Evolutionary conservation across 495 filamentous ascomycete species (phyloP).

Genomic region (Cenococcum geophilum): DNA sequence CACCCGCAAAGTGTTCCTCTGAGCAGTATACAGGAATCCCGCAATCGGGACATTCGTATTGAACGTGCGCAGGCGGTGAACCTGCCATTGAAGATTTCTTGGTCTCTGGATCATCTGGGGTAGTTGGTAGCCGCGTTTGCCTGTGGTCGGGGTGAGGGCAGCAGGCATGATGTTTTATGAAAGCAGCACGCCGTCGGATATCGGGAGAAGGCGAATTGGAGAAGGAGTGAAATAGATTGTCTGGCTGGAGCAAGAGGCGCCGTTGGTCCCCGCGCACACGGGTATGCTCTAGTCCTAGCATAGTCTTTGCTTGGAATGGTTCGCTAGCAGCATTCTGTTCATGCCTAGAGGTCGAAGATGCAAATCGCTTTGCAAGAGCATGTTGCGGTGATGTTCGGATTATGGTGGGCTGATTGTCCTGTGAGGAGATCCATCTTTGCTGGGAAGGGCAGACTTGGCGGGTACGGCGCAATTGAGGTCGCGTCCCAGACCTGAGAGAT

Average conservation of each 20-base stretch:
- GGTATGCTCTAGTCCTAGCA: conserved; percentile 21
- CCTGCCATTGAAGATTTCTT: conserved; percentile 47
- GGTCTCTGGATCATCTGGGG: conserved; percentile 56
- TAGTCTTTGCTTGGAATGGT: conserved; percentile 4
- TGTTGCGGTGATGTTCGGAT: conserved; percentile 4
- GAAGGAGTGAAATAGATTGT: conserved; percentile 91
- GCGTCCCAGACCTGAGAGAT: conserved; percentile 4
- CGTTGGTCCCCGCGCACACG: conserved; percentile 17
- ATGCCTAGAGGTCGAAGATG: conserved; percentile 20
- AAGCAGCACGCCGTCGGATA: conserved; percentile 77
- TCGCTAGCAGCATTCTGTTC: neutral
- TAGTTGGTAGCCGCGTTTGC: conserved; percentile 54
- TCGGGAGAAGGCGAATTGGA: conserved; percentile 77
- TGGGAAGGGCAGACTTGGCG: neutral
- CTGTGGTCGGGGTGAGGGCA: conserved; percentile 86
- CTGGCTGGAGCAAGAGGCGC: conserved; percentile 52
- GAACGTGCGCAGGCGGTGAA: conserved; percentile 66
- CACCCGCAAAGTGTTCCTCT: conserved; percentile 87
- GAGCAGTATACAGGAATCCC: conserved; percentile 90
- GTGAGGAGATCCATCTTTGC: conserved; percentile 2
- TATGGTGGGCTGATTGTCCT: conserved; percentile 18
- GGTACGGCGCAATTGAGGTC: conserved; percentile 12
- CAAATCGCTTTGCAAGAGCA: conserved; percentile 13
- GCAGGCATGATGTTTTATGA: conserved; percentile 82
- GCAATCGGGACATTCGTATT: conserved; percentile 94